A percentile compares a stretch with the other conserved stretches of the same genome.
These are phyloP conservation scores for Sordariomycetes sp. DNA, from an alignment of 2,329 filamentous ascomycete genomes.

Conservation along the genomic window DNA sequence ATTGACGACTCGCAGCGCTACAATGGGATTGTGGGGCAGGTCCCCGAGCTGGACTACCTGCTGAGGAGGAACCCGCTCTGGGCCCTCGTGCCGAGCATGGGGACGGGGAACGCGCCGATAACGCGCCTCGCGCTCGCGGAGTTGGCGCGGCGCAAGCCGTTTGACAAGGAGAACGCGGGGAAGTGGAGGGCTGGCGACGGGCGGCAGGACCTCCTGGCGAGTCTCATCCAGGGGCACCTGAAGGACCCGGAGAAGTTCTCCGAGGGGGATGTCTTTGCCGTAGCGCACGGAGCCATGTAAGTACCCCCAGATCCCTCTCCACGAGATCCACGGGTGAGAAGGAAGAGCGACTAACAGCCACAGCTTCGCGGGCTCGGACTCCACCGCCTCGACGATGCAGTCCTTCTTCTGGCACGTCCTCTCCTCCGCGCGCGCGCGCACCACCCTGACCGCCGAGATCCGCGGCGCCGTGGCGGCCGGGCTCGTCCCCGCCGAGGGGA, in stretches of 20 bases:
- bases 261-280: conserved; percentile 44
- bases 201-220: conserved; percentile 37
- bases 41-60: conserved; percentile 36
- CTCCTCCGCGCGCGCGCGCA: conserved; percentile 29
- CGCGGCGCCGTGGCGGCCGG: conserved; percentile 24
- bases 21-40: conserved; percentile 39
- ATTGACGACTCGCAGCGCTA: conserved; percentile 42
- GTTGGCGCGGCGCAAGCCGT: conserved; percentile 32
- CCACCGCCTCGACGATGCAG: conserved; percentile 48
- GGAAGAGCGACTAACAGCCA: not conserved
- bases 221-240: conserved; percentile 39
- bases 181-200: conserved; percentile 25
- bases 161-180: conserved; percentile 31
- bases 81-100: conserved; percentile 25
- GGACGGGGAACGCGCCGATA: conserved; percentile 33
- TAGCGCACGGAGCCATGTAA: conserved; percentile 45
- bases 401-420: conserved; percentile 42
- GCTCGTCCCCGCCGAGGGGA: conserved; percentile 23
- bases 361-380: conserved; percentile 50
- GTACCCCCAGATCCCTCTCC: conserved; percentile 9
- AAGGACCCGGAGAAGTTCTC: conserved; percentile 35
- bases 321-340: not conserved
- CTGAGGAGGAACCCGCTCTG: conserved; percentile 38
- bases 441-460: conserved; percentile 30
- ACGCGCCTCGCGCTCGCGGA: conserved; percentile 41